Evolutionary conservation across 768 basidiomycete species (phyloP).

Genomic region (Hypsizygus marmoreus): DNA sequence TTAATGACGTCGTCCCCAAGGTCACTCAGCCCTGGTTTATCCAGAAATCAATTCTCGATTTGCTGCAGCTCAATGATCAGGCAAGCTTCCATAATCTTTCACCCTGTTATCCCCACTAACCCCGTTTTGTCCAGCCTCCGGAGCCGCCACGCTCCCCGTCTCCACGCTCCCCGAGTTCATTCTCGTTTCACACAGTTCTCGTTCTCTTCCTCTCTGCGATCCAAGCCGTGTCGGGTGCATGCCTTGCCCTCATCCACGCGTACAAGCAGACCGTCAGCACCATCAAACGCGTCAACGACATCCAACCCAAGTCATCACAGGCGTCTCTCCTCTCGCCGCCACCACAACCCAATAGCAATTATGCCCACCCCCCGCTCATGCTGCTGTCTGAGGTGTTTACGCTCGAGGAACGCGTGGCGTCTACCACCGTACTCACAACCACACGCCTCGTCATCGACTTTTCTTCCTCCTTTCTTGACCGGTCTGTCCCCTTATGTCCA

Average conservation of each 20-base stretch:
- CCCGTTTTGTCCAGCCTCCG: conserved; percentile 14
- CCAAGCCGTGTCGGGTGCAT: conserved; percentile 68
- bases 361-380: conserved; percentile 42
- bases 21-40: conserved; percentile 92
- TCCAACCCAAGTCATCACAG: conserved; percentile 24
- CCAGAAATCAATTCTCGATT: conserved; percentile 64
- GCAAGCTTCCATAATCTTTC: conserved; percentile 23
- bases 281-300: conserved; percentile 64
- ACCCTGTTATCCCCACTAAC: conserved; percentile 2
- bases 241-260: conserved; percentile 65
- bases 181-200: conserved; percentile 50
- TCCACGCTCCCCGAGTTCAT: conserved; percentile 25
- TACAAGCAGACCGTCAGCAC: conserved; percentile 67
- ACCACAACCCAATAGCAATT: conserved; percentile 30
- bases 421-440: conserved; percentile 45
- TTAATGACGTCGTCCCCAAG: conserved; percentile 67
- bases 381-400: conserved; percentile 54
- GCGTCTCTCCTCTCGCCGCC: conserved; percentile 26
- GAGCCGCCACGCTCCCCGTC: conserved; percentile 28
- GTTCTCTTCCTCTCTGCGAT: conserved; percentile 75
- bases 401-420: conserved; percentile 49
- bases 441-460: conserved; percentile 47
- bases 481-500: conserved; percentile 34
- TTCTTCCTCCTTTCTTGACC: conserved; percentile 59
- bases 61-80: conserved; percentile 50